These are phyloP conservation scores for Colletotrichum eleusines DNA, from an alignment of 2,329 filamentous ascomycete genomes.

Conservation along the genomic window DNA sequence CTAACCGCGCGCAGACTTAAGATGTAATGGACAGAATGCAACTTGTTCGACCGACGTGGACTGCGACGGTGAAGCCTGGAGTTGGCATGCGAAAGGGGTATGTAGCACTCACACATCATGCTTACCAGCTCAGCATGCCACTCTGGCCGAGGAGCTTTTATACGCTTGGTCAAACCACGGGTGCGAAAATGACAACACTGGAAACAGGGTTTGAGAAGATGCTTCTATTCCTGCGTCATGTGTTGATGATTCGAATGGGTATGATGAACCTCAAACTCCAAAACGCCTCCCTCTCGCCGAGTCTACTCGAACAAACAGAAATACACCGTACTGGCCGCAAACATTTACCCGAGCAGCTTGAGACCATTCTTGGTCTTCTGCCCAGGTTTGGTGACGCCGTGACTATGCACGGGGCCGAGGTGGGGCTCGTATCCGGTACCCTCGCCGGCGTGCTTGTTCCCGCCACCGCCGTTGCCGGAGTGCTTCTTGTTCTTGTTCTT, in stretches of 20 bases:
- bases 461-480: slow-evolving; percentile 45
- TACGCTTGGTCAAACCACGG: not conserved
- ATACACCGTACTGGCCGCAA: not conserved
- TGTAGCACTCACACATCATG: no score
- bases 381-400: slow-evolving; percentile 71
- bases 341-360: slow-evolving; percentile 67
- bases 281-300: not conserved
- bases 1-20: not conserved
- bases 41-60: no score
- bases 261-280: slow-evolving; percentile 22
- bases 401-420: slow-evolving; percentile 62
- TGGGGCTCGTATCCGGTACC: slow-evolving; percentile 61
- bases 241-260: slow-evolving; percentile 11
- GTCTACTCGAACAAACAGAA: not conserved
- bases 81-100: not conserved
- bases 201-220: not conserved
- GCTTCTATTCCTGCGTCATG: not conserved
- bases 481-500: slow-evolving; percentile 50
- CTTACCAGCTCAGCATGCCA: no score
- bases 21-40: not conserved
- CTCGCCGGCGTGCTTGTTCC: slow-evolving; percentile 50
- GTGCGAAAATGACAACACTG: not conserved
- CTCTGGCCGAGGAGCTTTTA: not conserved
- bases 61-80: not conserved
- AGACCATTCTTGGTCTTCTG: slow-evolving; percentile 77